Conservation (phyloP, 148 eudicot genomes). For the Camellia japonica region DNA sequence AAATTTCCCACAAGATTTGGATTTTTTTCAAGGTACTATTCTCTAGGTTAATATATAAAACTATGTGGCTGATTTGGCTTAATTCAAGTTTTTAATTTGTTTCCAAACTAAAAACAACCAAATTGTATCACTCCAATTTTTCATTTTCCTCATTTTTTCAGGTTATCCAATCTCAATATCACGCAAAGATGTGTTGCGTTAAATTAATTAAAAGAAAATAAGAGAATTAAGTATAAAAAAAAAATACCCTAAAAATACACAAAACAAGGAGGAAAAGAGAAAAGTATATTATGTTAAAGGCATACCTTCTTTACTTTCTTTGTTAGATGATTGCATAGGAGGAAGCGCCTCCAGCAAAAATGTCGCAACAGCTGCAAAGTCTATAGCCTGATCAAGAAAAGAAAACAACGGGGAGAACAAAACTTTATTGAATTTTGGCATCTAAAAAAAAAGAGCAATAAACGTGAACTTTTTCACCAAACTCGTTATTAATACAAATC, state of each 20-base stretch:
- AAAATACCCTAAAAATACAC: background rate
- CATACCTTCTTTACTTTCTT: slow-evolving; percentile 38
- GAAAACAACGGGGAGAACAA: background rate
- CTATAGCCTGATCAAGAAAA: slow-evolving; percentile 60
- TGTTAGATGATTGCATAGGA: slow-evolving; percentile 51
- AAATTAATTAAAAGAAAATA: background rate
- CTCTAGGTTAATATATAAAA: too few species aligned
- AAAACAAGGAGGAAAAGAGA: background rate
- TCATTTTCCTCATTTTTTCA: too few species aligned
- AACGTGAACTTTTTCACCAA: background rate
- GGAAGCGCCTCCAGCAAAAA: slow-evolving; percentile 79
- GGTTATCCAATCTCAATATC: too few species aligned
- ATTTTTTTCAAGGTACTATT: too few species aligned
- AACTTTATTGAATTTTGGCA: background rate
- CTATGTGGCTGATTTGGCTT: too few species aligned
- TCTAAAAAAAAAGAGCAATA: background rate
- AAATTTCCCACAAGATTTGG: too few species aligned
- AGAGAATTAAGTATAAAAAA: background rate
- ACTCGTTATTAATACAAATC: background rate
- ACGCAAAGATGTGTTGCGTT: too few species aligned
- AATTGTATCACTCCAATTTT: too few species aligned
- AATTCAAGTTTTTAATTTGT: too few species aligned
- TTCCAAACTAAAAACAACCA: too few species aligned
- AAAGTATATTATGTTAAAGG: slow-evolving; percentile 2
- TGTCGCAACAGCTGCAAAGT: slow-evolving; percentile 76